Percentiles rank a stretch among this genome's conserved stretches.
Evolutionary conservation across 257 asterid genomes (phyloP).

Genomic region (Solanum sejunctum): DNA sequence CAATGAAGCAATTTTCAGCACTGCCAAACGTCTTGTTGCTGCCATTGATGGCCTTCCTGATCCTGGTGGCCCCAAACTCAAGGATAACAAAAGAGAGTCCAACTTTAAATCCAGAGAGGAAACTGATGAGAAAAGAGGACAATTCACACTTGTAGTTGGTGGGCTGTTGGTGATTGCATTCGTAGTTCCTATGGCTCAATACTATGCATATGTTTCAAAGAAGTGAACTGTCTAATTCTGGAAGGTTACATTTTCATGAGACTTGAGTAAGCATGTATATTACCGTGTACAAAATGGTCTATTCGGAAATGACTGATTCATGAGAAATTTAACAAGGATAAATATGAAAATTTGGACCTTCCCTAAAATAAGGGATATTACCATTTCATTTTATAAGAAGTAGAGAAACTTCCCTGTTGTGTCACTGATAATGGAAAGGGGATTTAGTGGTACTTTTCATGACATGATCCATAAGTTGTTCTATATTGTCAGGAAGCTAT

Average conservation of each 20-base stretch:
- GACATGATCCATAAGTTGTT: neutral
- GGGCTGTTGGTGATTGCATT: constrained; percentile 97
- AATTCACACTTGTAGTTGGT: constrained; percentile 91
- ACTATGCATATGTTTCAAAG: constrained; percentile 85
- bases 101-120: constrained; percentile 89
- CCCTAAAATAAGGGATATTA: neutral
- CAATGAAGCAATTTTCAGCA: constrained; percentile 70
- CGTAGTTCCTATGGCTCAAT: constrained; percentile 98
- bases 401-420: neutral
- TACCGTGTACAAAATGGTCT: constrained; percentile 14
- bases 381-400: neutral
- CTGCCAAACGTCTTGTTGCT: constrained; percentile 73
- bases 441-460: neutral
- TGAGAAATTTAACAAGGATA: constrained; percentile 2
- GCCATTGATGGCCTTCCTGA: constrained; percentile 96
- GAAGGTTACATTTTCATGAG: constrained; percentile 8
- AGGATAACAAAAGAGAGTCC: constrained; percentile 81
- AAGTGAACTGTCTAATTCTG: constrained; percentile 36
- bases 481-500: neutral
- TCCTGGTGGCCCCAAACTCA: constrained; percentile 75
- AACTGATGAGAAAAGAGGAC: constrained; percentile 93
- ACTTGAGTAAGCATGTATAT: constrained; percentile 36
- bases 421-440: neutral
- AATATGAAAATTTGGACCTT: neutral
- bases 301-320: constrained; percentile 5